These are phyloP conservation scores for Rhodofomes roseus DNA, from an alignment of 1,284 basidiomycete species.

Conservation along the genomic window DNA sequence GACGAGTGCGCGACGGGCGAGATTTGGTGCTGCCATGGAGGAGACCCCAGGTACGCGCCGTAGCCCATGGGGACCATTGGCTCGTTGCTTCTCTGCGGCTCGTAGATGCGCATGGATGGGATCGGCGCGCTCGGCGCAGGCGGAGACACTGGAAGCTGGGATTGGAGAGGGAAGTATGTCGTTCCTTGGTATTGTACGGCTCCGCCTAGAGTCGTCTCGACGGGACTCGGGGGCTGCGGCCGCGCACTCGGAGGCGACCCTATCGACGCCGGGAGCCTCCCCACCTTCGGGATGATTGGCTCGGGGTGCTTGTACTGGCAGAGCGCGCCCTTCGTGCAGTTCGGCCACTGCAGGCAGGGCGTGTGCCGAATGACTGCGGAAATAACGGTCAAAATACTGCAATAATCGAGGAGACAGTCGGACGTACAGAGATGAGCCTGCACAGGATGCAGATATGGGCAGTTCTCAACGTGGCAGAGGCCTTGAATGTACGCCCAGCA, in stretches of 20 bases:
- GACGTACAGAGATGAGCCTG: constrained; percentile 31
- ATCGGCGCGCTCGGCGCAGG: background rate
- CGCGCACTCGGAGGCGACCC: constrained; percentile 4
- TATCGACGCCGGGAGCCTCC: constrained; percentile 12
- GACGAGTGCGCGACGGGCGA: background rate
- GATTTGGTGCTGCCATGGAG: background rate
- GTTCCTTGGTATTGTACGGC: constrained; percentile 20
- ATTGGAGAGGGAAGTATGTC: constrained; percentile 19
- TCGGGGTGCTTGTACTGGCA: constrained; percentile 33
- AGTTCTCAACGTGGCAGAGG: constrained; percentile 28
- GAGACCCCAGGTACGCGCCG: background rate
- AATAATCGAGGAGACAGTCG: background rate
- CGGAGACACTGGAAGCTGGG: constrained; percentile 6
- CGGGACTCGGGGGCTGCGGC: constrained; percentile 14
- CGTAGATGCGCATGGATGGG: background rate
- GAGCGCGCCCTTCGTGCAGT: constrained; percentile 24
- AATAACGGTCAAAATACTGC: constrained; percentile 5
- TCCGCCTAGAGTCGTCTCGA: constrained; percentile 12
- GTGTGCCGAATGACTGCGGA: constrained; percentile 29
- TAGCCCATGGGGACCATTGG: background rate
- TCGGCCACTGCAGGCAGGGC: constrained; percentile 34
- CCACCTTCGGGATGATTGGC: constrained; percentile 23
- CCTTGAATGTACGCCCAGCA: constrained; percentile 41
- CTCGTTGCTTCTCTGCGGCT: background rate
- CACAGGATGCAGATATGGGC: constrained; percentile 33